phyloP scores from a whole-genome alignment of 2,329 filamentous ascomycete genomes.

The Colletotrichum australisinense region DNA sequence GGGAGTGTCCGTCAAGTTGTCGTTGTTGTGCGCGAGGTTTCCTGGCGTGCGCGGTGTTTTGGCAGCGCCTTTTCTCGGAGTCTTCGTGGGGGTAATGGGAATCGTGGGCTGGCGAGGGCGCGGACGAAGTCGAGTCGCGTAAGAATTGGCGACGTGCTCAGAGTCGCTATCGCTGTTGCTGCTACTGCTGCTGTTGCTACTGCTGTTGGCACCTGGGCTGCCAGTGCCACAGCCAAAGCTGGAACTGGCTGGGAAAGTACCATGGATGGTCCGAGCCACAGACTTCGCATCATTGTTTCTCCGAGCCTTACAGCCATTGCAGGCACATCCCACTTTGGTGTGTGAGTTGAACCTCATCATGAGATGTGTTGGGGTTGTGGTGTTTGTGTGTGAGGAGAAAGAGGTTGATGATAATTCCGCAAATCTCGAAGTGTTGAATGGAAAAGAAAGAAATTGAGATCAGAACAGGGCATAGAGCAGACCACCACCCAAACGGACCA shows the following conservation, averaged over 20 bases:
- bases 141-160: slow-evolving; percentile 8
- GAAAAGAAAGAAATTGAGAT: background rate
- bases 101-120: slow-evolving; percentile 9
- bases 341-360: slow-evolving; percentile 1
- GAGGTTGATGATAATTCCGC: background rate
- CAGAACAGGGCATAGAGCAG: background rate
- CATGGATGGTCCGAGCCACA: slow-evolving; percentile 19
- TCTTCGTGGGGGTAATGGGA: slow-evolving; percentile 25
- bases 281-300: slow-evolving; percentile 16
- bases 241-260: background rate
- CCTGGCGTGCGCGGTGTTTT: slow-evolving; percentile 2
- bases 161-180: slow-evolving; percentile 8
- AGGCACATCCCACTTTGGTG: slow-evolving; percentile 5
- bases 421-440: background rate
- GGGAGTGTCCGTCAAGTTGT: background rate
- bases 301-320: slow-evolving; percentile 17
- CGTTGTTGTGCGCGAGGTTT: background rate
- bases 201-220: slow-evolving; percentile 24
- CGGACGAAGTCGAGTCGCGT: slow-evolving; percentile 31
- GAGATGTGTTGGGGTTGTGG: background rate
- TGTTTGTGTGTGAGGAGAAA: background rate
- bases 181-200: slow-evolving; percentile 8
- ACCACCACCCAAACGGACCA: background rate
- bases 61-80: slow-evolving; percentile 1
- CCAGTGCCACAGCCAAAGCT: slow-evolving; percentile 12